Evolutionary conservation across 768 basidiomycete species (phyloP), one percentile per base, ranked within the genome.

Genomic region (Boletus rubescentipes): DNA sequence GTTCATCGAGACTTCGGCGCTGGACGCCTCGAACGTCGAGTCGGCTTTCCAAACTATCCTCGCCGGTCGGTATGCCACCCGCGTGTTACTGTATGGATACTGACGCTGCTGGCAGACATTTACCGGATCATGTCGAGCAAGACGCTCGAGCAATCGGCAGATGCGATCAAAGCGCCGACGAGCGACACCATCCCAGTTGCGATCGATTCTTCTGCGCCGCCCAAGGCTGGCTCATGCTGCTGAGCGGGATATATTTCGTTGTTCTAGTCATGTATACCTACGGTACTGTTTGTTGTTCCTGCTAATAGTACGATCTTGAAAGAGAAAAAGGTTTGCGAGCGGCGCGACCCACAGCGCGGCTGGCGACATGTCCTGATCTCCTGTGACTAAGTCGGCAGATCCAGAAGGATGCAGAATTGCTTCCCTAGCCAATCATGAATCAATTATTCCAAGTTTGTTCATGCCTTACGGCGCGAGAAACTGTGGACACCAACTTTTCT

Each of bases 11-110:
- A 99, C 96, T 56, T 99, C 96, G 67, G 96, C 96, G 76, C 86
- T 98, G 83, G 97, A 99, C 85, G 93, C 96, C 64, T 95, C 93
- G 46, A 97, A 98, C 76, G 95, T 99, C 74, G 96, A 98, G 75
- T 76, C 83, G 53, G 97, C 96, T 46, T 99, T 99, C 86, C 94
- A 98, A 72, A 93, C 85, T 53, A 98, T 98, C 68, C 80, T 99
- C 57, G 86, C 89, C 41, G 94, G 94, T 93, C 45, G 47, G 84
- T 75, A 29, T 32, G 34, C 43, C 18, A 41, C 4, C 12, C 2
- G 26, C 34, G 14, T 39, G 26, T 2, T 9, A 4, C 44, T 11
- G 18, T 18, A 49, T 5, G 42, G 41, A 30, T 41, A 5, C 35
- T 62, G 50, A 67, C 30, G 0, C 6, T 26, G 11, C 43, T 26